phyloP scores from a whole-genome alignment of 345 rosid genomes.

The Salix dunnii region DNA sequence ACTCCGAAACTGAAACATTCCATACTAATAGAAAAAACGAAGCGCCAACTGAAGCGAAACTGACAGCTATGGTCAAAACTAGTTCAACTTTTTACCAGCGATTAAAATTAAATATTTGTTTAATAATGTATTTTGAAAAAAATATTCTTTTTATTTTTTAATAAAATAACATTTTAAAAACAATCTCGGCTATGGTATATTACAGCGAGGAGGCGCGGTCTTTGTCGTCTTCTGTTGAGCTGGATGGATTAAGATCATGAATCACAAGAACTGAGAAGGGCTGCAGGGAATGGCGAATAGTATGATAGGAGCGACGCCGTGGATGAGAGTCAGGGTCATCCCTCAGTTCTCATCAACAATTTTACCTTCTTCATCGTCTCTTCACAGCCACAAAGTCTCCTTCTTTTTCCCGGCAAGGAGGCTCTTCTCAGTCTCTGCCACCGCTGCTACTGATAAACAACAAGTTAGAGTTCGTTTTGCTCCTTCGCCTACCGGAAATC shows the following conservation, averaged over 20 bases:
- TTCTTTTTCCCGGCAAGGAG: neutral
- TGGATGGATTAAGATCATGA: neutral
- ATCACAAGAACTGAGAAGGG: too few relatives aligned
- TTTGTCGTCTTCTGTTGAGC: neutral
- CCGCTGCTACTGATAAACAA: constrained; percentile 22
- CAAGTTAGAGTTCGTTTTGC: constrained; percentile 88
- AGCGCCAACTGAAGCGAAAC: too few relatives aligned
- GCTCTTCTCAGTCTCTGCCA: constrained; percentile 35
- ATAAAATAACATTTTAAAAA: too few relatives aligned
- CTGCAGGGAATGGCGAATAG: constrained; percentile 38
- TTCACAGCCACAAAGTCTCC: neutral
- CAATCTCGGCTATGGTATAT: too few relatives aligned
- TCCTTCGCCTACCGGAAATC: constrained; percentile 95
- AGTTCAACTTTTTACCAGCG: too few relatives aligned
- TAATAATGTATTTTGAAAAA: too few relatives aligned
- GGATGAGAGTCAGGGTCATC: constrained; percentile 48
- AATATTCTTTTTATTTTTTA: too few relatives aligned
- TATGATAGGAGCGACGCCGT: constrained; percentile 39
- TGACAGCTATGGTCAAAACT: too few relatives aligned
- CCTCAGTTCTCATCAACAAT: constrained; percentile 45
- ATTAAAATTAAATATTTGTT: too few relatives aligned
- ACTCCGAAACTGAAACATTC: too few relatives aligned
- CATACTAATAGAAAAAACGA: too few relatives aligned
- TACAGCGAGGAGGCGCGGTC: too few relatives aligned
- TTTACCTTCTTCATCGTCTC: constrained; percentile 11